Conservation (phyloP, 805 yeast genomes). For the Osmozyma mogii region DNA sequence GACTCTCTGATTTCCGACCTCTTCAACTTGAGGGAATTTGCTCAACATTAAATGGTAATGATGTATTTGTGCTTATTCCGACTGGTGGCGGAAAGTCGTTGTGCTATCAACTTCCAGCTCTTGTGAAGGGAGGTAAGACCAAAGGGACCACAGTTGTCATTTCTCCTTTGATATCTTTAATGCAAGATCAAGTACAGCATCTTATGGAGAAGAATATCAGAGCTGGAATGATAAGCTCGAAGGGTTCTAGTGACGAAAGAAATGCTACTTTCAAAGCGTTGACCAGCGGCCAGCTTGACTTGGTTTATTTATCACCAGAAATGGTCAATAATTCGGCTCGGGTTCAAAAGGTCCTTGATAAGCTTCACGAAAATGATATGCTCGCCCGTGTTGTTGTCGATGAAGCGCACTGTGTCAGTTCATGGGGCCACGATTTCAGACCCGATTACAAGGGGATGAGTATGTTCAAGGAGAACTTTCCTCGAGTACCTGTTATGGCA, state of each 20-base stretch:
- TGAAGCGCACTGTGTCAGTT: constrained; percentile 96
- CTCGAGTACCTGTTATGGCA: constrained; percentile 87
- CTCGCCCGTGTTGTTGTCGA: constrained; percentile 89
- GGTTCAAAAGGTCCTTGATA: constrained; percentile 55
- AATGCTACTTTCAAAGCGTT: constrained; percentile 55
- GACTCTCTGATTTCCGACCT: constrained; percentile 59
- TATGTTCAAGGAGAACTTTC: constrained; percentile 63
- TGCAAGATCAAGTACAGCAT: constrained; percentile 96
- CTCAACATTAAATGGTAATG: constrained; percentile 67
- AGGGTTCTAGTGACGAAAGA: constrained; percentile 56
- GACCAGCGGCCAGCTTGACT: constrained; percentile 56
- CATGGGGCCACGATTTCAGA: constrained; percentile 98
- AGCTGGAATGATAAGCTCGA: constrained; percentile 87
- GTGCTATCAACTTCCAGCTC: constrained; percentile 92
- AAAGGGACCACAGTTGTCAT: constrained; percentile 84
- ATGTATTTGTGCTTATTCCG: constrained; percentile 94
- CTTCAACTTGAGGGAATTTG: constrained; percentile 85
- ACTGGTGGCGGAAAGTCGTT: constrained; percentile 98
- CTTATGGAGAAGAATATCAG: constrained; percentile 55
- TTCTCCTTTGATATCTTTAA: constrained; percentile 89
- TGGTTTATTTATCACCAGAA: constrained; percentile 89
- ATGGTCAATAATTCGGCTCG: constrained; percentile 74
- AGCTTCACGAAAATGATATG: constrained; percentile 43
- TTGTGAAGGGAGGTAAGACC: constrained; percentile 66
- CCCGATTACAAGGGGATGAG: constrained; percentile 87